Percentiles rank a stretch among this genome's conserved stretches.
Evolutionary conservation across 2,329 filamentous ascomycete genomes (phyloP).

Genomic region (Colletotrichum cordylinicola): DNA sequence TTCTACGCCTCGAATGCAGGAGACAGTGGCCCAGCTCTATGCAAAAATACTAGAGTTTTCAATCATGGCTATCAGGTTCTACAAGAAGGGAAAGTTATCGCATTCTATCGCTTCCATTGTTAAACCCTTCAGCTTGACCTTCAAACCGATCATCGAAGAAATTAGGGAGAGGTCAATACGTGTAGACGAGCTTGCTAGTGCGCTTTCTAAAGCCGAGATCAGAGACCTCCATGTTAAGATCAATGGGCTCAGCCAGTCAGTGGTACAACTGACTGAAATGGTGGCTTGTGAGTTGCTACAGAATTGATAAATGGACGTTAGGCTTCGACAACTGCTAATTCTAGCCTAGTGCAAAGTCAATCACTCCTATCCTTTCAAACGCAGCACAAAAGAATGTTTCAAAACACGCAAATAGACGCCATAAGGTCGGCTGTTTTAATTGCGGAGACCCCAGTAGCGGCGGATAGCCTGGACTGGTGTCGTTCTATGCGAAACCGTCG

Average conservation of each 20-base stretch:
- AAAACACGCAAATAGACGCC: background rate
- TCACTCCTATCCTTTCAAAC: accelerated
- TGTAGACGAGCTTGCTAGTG: background rate
- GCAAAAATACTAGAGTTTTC: background rate
- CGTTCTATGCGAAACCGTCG: background rate
- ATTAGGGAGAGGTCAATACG: background rate
- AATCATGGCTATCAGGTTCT: background rate
- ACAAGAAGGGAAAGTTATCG: background rate
- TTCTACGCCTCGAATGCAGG: background rate
- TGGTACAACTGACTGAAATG: background rate
- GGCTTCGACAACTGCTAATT: accelerated
- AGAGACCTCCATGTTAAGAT: background rate
- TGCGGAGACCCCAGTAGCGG: accelerated
- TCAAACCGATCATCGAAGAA: background rate
- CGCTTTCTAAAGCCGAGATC: background rate
- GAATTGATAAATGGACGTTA: accelerated
- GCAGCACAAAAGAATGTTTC: accelerated
- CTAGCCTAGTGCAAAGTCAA: accelerated
- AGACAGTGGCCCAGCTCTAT: background rate
- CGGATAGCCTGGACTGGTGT: background rate
- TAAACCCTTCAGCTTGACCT: background rate
- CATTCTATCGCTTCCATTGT: background rate
- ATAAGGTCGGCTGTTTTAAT: accelerated
- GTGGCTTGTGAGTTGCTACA: background rate
- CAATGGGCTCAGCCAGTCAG: accelerated